Percentiles rank a stretch among this genome's conserved stretches.
Evolutionary conservation across 2,329 filamentous ascomycete genomes (phyloP).

Genomic region (Fusarium sp.): DNA sequence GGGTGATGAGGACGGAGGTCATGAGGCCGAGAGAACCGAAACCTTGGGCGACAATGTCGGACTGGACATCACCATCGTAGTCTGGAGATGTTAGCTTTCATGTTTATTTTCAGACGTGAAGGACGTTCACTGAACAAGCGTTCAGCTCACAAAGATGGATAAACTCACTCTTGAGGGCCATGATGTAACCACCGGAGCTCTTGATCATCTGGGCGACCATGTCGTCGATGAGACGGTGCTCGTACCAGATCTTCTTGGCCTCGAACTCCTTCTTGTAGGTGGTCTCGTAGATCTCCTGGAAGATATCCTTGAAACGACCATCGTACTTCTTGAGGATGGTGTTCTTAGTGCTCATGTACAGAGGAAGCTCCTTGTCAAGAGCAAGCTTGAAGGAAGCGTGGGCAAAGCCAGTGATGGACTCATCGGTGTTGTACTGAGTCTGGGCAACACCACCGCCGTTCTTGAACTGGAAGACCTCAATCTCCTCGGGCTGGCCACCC

Average conservation of each 20-base stretch:
- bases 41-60: conserved; percentile 97
- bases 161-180: conserved; percentile 93
- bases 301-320: conserved; percentile 98
- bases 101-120: conserved; percentile 6
- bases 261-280: conserved; percentile 92
- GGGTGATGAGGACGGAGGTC: conserved; percentile 97
- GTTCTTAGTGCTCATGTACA: conserved; percentile 99
- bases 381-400: conserved; percentile 98
- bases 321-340: conserved; percentile 99
- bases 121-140: conserved; percentile 19
- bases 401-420: conserved; percentile 94
- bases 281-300: conserved; percentile 94
- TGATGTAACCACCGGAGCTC: conserved; percentile 94
- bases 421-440: conserved; percentile 98
- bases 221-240: conserved; percentile 98
- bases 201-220: conserved; percentile 99
- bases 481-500: conserved; percentile 82
- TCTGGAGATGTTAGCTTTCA: conserved; percentile 65
- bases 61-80: conserved; percentile 99
- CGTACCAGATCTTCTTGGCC: conserved; percentile 95
- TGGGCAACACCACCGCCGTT: conserved; percentile 88
- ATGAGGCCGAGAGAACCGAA: conserved; percentile 98
- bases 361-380: conserved; percentile 85
- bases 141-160: background rate
- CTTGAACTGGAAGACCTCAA: conserved; percentile 93